Conservation (phyloP, 768 basidiomycete species). For the Rhodotorula kratochvilovae region DNA sequence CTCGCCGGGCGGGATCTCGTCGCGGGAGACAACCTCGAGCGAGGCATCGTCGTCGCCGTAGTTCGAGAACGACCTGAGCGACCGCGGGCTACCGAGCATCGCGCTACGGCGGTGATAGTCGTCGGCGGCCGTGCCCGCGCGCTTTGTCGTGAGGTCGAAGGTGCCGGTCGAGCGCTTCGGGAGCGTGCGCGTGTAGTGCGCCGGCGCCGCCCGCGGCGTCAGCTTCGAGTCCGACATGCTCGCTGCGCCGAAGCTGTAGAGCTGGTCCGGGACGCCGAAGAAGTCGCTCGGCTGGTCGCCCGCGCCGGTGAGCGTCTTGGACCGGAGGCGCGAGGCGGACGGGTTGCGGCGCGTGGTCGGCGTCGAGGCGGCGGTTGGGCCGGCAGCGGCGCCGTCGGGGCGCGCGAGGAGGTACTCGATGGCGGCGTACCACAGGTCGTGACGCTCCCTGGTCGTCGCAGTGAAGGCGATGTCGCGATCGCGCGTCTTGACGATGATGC, state of each 20-base stretch:
- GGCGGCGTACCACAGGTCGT: conserved; percentile 91
- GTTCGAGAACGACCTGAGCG: conserved; percentile 39
- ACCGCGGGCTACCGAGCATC: conserved; percentile 45
- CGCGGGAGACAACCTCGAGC: conserved; percentile 70
- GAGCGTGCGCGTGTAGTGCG: background rate
- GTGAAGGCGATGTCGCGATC: conserved; percentile 98
- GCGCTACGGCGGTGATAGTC: conserved; percentile 57
- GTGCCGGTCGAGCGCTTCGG: background rate
- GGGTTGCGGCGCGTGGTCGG: background rate
- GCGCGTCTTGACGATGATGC: conserved; percentile 84
- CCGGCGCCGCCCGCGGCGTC: conserved; percentile 4
- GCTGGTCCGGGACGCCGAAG: conserved; percentile 12
- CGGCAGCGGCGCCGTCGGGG: conserved; percentile 50
- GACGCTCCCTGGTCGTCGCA: conserved; percentile 88
- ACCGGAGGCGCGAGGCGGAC: background rate
- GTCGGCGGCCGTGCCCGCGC: conserved; percentile 81
- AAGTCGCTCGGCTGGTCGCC: background rate
- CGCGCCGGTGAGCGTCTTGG: conserved; percentile 1
- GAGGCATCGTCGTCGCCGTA: conserved; percentile 49
- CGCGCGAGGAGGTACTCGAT: conserved; percentile 82
- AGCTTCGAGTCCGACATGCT: conserved; percentile 39
- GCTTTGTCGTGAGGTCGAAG: conserved; percentile 54
- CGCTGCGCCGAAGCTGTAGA: conserved; percentile 18
- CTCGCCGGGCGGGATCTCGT: conserved; percentile 25
- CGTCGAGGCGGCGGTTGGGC: background rate